phyloP scores from a whole-genome alignment of 768 basidiomycete genomes.

The Russula earlei region DNA sequence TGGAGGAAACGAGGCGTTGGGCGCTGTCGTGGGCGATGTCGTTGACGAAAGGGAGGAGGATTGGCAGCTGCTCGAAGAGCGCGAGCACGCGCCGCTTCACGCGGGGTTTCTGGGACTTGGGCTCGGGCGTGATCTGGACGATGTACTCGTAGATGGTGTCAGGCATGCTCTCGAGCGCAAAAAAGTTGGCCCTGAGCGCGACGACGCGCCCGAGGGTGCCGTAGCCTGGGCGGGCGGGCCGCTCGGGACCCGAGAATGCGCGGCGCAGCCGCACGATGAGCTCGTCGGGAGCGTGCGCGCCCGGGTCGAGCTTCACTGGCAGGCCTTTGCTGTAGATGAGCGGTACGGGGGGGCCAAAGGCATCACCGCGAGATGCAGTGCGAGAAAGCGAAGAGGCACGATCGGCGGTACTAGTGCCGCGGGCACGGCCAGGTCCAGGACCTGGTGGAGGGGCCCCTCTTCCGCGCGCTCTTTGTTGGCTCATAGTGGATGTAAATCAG shows the following conservation, averaged over 20 bases:
- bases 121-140: constrained; percentile 41
- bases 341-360: constrained; percentile 10
- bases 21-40: constrained; percentile 44
- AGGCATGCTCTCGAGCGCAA: constrained; percentile 40
- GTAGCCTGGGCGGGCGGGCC: constrained; percentile 18
- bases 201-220: constrained; percentile 29
- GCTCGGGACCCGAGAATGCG: constrained; percentile 4
- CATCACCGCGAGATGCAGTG: constrained; percentile 16
- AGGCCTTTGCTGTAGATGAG: constrained; percentile 16
- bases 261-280: constrained; percentile 27
- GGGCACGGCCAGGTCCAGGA: not conserved
- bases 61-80: constrained; percentile 38
- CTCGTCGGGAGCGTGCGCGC: constrained; percentile 17
- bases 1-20: constrained; percentile 35
- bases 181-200: constrained; percentile 55
- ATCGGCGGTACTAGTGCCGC: too few relatives aligned
- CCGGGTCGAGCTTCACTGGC: constrained; percentile 23
- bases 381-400: not conserved
- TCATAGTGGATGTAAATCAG: not conserved
- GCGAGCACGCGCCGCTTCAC: constrained; percentile 45
- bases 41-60: constrained; percentile 29
- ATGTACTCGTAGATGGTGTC: constrained; percentile 46
- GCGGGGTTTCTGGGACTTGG: constrained; percentile 31
- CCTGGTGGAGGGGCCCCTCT: constrained; percentile 16
- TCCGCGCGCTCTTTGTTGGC: constrained; percentile 14